These are phyloP conservation scores for Rhizophagus sp. DNA, from an alignment of 192 early-diverging fungal species.

Conservation along the genomic window DNA sequence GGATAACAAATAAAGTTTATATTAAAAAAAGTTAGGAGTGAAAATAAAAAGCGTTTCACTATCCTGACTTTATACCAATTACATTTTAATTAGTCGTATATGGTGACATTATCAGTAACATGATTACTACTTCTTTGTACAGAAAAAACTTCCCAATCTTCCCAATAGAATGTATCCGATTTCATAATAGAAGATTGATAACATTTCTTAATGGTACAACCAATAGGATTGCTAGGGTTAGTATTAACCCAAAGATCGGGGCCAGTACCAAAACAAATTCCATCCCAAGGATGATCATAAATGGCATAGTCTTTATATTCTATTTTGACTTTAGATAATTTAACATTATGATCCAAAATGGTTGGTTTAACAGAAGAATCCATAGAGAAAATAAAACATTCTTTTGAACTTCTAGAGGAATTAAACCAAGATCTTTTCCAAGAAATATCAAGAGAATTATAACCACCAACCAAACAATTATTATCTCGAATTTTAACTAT, in stretches of 20 bases:
- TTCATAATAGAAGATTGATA: background rate
- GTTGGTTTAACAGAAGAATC: background rate
- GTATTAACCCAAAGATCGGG: slow-evolving; percentile 17
- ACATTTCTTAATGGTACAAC: background rate
- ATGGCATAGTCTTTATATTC: background rate
- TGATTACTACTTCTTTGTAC: background rate
- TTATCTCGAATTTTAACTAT: background rate
- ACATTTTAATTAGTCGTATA: too few species aligned
- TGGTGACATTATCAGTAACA: too few species aligned
- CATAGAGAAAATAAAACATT: slow-evolving; percentile 16
- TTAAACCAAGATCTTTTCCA: slow-evolving; percentile 4
- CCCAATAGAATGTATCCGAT: background rate
- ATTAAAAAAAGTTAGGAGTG: too few species aligned
- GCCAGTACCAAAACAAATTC: slow-evolving; percentile 19
- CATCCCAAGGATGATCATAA: slow-evolving; percentile 26
- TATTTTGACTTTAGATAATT: background rate
- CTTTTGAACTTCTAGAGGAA: background rate
- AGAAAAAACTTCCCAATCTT: slow-evolving; percentile 13
- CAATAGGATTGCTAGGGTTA: background rate
- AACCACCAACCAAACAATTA: slow-evolving; percentile 15
- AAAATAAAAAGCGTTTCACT: too few species aligned
- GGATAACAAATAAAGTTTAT: too few species aligned
- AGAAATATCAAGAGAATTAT: slow-evolving; percentile 8
- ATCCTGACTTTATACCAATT: too few species aligned
- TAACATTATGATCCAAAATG: background rate